Evolutionary conservation across 2,329 filamentous ascomycete genomes (phyloP).

Genomic region (Penicillium sp.): DNA sequence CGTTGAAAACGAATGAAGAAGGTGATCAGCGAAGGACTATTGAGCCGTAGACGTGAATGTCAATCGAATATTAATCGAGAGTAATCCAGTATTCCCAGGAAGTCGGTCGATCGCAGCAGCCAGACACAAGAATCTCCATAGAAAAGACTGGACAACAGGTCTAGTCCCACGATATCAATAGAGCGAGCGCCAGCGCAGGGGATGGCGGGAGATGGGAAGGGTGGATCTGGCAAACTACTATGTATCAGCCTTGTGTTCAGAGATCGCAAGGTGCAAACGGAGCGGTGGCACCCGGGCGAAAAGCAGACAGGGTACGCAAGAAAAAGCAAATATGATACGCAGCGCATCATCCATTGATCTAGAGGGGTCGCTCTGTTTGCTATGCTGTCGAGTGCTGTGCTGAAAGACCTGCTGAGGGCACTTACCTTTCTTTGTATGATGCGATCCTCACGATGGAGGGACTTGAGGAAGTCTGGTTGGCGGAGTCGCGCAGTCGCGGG

Average conservation of each 20-base stretch:
- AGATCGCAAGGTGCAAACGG: background rate
- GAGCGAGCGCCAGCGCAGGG: background rate
- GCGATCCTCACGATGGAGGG: background rate
- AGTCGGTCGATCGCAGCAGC: background rate
- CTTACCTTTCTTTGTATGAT: background rate
- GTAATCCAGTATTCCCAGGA: background rate
- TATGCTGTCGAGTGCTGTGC: background rate
- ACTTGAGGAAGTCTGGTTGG: background rate
- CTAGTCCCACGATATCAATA: background rate
- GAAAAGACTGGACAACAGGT: background rate
- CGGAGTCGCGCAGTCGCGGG: conserved; percentile 8
- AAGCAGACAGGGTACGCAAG: background rate
- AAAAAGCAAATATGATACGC: conserved; percentile 9
- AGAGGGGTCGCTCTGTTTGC: background rate
- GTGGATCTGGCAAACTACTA: background rate
- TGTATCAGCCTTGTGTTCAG: background rate
- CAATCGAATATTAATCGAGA: background rate
- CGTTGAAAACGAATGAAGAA: background rate
- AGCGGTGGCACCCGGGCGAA: conserved; percentile 9
- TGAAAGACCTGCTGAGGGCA: background rate
- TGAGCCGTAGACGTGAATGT: background rate
- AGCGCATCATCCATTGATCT: background rate
- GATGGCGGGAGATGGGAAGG: background rate
- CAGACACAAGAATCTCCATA: too few relatives aligned
- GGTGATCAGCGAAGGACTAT: background rate